Base-by-base conservation (phyloP, 176 grass and related monocot species). In the Stipa capillata region DNA sequence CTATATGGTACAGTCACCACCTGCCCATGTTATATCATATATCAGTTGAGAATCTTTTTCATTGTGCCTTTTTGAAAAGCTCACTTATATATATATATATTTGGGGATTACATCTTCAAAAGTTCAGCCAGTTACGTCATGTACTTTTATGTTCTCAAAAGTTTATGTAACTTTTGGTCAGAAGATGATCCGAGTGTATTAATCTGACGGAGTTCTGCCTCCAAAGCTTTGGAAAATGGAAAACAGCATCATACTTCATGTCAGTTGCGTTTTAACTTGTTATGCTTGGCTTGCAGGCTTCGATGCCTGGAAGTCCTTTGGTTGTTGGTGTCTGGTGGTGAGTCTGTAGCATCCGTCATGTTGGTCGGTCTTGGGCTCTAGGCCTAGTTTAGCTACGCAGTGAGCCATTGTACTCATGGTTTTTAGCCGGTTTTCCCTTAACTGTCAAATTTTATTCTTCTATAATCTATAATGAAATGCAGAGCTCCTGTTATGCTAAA, bases 1-100 rank as follows among this genome's bases (percentile, higher is more conserved):
- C 86, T 97, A 18, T 97, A 97, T 55, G 91, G 91, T 97, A 84
- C 66, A 56, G 29, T 50, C 69, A 85, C 24, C 69, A 85, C 24
- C 49, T 18, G 17, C 61, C 71, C 35, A 72, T 79, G 37, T 58
- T 74, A 28, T 65, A 27, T 31, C 8, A 55, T 60, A 55, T 27
- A 20, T 64, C 35, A 8, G 28, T 49, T 27, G 10, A 61, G 2
- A 42, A 58, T 63, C 33, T 84, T 79, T 73, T 60, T 10, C 55
- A 32, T 71, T 69, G 12, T 33, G 27, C 0, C 16, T 64, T 68
- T 43, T 60, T 13, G 5, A 53, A 77, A 40, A 70, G 0, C 41
- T 41, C 17, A 35, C 16, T 4, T 44, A 60, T 77, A 63, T 39
- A 25, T 17, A 4, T 40, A 44, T 15, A 74, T 31, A 23, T 32